Base-by-base conservation (phyloP, 495 filamentous ascomycete genomes). In the Stereocaulon alpinum region DNA sequence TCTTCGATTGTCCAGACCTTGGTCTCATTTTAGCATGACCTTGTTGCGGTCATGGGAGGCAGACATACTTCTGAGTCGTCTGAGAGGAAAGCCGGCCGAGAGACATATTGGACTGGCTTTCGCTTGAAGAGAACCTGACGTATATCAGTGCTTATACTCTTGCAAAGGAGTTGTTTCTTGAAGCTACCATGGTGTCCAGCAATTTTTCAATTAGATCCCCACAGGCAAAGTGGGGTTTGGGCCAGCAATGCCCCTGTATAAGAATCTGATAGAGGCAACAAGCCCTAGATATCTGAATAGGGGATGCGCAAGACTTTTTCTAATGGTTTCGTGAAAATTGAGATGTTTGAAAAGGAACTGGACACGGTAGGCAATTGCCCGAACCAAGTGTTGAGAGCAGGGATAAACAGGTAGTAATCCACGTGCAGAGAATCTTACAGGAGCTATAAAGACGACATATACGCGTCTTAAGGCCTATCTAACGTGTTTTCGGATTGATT, bases 1-100 rank as follows among this genome's bases (percentile, higher is more conserved):
- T 89, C 82, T 37, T 84, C 76, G 63, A 99, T 95, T 50, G 87
- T 80, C 89, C 91, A 99, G 55, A 96, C 83, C 92, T 97, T 66
- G 24, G 34, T 34, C 52, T 64, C 24, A 14, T 0, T 17, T 51
- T 48, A 56, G 40, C 50, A 32, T 47, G 29, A 51, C 64, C 18
- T 67, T 61, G 27, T 53, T 6, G 24, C 3, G 29, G 37, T n/a
- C 37, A 37, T 54, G 44, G 54, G 29, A 30, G 37, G 12, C n/a
- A 34, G 45, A 42, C 30, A 63, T 78, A 89, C 89, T 80, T 95
- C 89, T 53, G 81, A 78, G 63, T 85, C 82, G 54, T 93, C 86
- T 81, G 91, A 84, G 56, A 88, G 79, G 62, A 92, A 83, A 56
- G 81, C 74, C 0, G 89, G 88, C 58, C 76, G 76, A 55, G 84